These are phyloP conservation scores for Penicillium sp. DNA, from an alignment of 2,329 filamentous ascomycete genomes.

Conservation along the genomic window DNA sequence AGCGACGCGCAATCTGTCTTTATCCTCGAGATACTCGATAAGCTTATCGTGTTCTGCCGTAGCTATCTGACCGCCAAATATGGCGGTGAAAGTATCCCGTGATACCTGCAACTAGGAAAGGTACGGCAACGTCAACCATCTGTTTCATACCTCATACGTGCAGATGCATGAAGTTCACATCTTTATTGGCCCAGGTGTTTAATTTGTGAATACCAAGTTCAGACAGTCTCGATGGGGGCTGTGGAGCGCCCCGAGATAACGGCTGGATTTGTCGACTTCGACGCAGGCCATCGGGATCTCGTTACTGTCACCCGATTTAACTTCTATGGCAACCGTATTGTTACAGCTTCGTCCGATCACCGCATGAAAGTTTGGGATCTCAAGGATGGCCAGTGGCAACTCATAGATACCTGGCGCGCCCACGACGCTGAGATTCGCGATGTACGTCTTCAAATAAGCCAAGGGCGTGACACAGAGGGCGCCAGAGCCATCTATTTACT, in stretches of 20 bases:
- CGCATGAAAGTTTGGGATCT: conserved; percentile 87
- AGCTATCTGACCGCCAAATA: conserved; percentile 24
- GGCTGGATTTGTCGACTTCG: conserved; percentile 43
- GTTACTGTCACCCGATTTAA: conserved; percentile 87
- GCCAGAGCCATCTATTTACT: conserved; percentile 17
- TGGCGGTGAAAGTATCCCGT: conserved; percentile 21
- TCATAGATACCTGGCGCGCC: conserved; percentile 83
- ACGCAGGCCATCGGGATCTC: conserved; percentile 55
- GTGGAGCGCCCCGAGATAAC: conserved; percentile 32
- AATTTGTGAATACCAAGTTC: conserved; percentile 4
- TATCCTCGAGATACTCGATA: conserved; percentile 16
- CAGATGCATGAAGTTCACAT: conserved; percentile 15
- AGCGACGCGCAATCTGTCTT: conserved; percentile 34
- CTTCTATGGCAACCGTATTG: conserved; percentile 84
- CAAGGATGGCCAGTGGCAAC: conserved; percentile 68
- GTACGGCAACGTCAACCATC: conserved; percentile 19
- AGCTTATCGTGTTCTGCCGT: conserved; percentile 23
- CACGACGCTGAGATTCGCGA: conserved; percentile 88
- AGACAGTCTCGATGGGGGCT: conserved; percentile 19
- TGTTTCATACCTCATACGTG: conserved; percentile 24
- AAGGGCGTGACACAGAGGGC: conserved; percentile 9
- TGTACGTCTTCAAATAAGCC: conserved; percentile 50
- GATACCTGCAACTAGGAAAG: conserved; percentile 20
- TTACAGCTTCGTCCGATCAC: conserved; percentile 87
- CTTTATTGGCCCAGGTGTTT: conserved; percentile 19